Evolutionary conservation across 768 basidiomycete species (phyloP), one percentile per base, ranked within the genome.

Genomic region (Arthromyces matolae): DNA sequence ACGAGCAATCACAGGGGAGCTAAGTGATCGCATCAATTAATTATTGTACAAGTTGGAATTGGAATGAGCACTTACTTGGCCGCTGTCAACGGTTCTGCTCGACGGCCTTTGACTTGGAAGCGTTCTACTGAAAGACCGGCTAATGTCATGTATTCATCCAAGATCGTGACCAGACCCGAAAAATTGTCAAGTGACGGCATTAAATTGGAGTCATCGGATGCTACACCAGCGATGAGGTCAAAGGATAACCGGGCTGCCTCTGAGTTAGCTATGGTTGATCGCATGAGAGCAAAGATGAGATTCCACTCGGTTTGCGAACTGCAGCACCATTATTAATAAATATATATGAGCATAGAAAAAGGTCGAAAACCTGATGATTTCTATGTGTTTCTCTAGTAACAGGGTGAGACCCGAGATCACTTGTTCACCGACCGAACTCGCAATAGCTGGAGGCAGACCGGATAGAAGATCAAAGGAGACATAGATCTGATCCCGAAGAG

Each of bases 231-330:
- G n/a, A 95, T 71, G 16, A 96, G 76, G 16, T 83, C 83, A 60
- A 97, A 89, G 2, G 95, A 87, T 42, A 84, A 70, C 29, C 89
- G 84, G 20, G 91, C 84, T 5, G 93, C 94, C 64, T 92, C 90
- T 8, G 90, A 80, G 60, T 96, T 88, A 10, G 84, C 74, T 33
- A 93, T 79, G 0, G 93, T 94, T 1, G 85, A 86, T 39, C 90
- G 82, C 53, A 98, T 77, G 23, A 97, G 73, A 1, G 90, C 88
- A 58, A 94, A 90, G 18, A 94, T 79, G 32, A 98, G 71, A 52
- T 90, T 93, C 95, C 95, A 99, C 63, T 98, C 95, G 0, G 95
- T 97, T 55, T 88, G 85, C 1, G 93, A 93, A 46, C 85, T 92
- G 45, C 0, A 46, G 53, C 20, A 27, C 49, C 23, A 42, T 36